These are phyloP conservation scores for Dittrichia graveolens DNA, from an alignment of 129 eudicot species.

Conservation along the genomic window DNA sequence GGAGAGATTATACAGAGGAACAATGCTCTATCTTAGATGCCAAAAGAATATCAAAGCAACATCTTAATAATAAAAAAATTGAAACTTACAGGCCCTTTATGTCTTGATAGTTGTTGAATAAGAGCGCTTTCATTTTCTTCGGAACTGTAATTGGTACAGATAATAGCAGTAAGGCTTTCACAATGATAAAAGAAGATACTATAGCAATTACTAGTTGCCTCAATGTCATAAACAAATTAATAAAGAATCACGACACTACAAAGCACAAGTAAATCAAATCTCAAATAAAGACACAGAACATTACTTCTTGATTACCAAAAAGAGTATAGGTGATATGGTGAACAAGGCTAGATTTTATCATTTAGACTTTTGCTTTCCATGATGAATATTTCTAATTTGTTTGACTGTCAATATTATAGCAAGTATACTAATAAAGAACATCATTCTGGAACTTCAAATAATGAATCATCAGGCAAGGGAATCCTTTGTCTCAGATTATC, in stretches of 20 bases:
- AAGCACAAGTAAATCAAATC: constrained; percentile 15
- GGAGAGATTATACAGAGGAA: constrained; percentile 6
- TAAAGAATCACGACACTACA: background rate
- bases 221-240: background rate
- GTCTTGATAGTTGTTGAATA: constrained; percentile 69
- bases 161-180: constrained; percentile 25
- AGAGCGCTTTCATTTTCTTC: constrained; percentile 71
- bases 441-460: background rate
- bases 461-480: background rate
- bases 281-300: background rate
- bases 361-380: background rate
- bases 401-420: constrained; percentile 11
- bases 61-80: constrained; percentile 19
- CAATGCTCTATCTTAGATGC: background rate
- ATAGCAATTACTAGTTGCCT: background rate
- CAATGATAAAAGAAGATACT: background rate
- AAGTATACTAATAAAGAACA: background rate
- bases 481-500: background rate
- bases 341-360: background rate
- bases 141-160: constrained; percentile 45
- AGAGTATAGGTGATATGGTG: background rate
- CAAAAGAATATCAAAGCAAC: background rate
- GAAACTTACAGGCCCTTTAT: constrained; percentile 87
- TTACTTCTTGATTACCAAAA: background rate
- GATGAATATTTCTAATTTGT: background rate